phyloP scores from a whole-genome alignment of 352 stramenopile genomes.

The Phytophthora chlamydospora region DNA sequence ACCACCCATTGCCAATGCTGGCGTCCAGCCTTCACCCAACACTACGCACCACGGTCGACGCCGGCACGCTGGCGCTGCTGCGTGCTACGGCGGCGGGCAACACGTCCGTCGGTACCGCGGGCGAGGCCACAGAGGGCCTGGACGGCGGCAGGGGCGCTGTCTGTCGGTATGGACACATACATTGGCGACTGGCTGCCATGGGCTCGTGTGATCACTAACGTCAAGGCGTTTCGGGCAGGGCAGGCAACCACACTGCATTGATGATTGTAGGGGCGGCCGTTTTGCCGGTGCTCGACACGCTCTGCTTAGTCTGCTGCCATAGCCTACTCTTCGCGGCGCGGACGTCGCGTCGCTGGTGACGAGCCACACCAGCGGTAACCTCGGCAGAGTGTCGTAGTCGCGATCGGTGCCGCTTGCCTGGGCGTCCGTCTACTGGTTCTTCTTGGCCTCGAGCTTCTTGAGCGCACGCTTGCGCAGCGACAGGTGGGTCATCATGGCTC shows the following conservation, averaged over 20 bases:
- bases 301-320: neutral
- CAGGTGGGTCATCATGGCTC: constrained; percentile 77
- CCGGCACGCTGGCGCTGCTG: constrained; percentile 3
- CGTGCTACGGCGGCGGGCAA: neutral
- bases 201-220: neutral
- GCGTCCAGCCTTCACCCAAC: constrained; percentile 7
- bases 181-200: constrained; percentile 13
- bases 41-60: constrained; percentile 12
- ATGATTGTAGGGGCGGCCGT: constrained; percentile 6
- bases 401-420: neutral
- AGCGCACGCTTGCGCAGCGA: constrained; percentile 85
- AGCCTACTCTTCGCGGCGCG: no score
- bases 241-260: constrained; percentile 5
- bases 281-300: neutral
- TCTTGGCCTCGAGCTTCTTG: constrained; percentile 90
- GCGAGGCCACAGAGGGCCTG: neutral
- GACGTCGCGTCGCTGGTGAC: constrained; percentile 4
- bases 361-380: neutral
- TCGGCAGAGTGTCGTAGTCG: neutral
- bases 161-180: constrained; percentile 22
- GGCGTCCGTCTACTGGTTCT: constrained; percentile 62
- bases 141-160: no score
- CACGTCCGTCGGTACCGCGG: neutral
- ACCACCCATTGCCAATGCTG: neutral
- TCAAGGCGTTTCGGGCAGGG: constrained; percentile 1